Evolutionary conservation across 2,329 filamentous ascomycete genomes (phyloP).

Genomic region (Stagonosporopsis chrysanthemi): DNA sequence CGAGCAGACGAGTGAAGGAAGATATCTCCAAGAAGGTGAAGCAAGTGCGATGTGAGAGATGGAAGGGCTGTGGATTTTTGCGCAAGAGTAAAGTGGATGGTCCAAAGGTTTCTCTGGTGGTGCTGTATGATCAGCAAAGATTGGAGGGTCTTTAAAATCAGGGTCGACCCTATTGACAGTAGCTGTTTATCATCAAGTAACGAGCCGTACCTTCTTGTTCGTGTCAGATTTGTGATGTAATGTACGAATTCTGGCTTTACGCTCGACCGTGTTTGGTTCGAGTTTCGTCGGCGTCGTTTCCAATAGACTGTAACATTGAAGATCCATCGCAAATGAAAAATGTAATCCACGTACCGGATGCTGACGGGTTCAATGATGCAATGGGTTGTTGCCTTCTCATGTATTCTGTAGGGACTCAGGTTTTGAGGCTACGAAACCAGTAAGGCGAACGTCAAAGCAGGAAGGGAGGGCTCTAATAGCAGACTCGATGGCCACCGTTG

Average conservation of each 20-base stretch:
- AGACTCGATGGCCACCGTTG: not conserved
- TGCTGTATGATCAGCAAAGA: not conserved
- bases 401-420: not conserved
- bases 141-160: not conserved
- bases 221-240: not conserved
- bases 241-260: not conserved
- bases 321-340: not conserved
- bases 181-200: not conserved
- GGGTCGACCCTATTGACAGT: not conserved
- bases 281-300: not conserved
- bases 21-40: not conserved
- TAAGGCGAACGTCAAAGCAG: not conserved
- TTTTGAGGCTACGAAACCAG: not conserved
- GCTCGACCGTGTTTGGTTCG: too few species aligned
- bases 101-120: not conserved
- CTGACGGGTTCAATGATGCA: not conserved
- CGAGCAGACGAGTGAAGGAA: not conserved
- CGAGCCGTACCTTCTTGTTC: too few species aligned
- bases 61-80: not conserved
- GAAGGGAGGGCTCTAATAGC: too few species aligned
- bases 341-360: not conserved
- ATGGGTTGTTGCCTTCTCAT: not conserved
- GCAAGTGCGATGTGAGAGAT: not conserved
- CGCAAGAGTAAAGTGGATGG: not conserved
- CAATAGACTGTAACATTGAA: not conserved